Evolutionary conservation across 129 eudicot species (phyloP).

Genomic region (Apium graveolens): DNA sequence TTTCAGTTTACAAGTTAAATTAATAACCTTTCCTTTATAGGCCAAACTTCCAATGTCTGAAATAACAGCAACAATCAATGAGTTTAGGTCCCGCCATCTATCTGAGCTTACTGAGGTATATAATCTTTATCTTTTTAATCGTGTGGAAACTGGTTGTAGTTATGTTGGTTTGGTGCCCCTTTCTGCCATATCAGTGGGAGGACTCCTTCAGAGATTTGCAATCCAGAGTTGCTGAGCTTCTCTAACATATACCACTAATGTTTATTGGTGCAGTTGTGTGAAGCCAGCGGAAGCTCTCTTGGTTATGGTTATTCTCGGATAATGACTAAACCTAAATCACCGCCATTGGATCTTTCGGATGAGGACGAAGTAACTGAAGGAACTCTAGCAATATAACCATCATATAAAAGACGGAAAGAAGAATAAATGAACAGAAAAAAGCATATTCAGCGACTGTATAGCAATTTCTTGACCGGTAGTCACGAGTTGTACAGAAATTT

Average conservation of each 20-base stretch:
- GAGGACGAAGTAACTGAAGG: slow-evolving; percentile 72
- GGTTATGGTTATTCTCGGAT: slow-evolving; percentile 75
- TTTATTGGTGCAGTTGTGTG: slow-evolving; percentile 59
- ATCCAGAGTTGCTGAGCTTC: background rate
- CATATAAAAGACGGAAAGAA: background rate
- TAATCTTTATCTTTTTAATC: background rate
- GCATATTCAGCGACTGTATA: slow-evolving; percentile 17
- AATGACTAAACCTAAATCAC: slow-evolving; percentile 55
- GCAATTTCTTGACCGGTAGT: slow-evolving; percentile 46
- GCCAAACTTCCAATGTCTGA: slow-evolving; percentile 92
- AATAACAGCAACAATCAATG: slow-evolving; percentile 88
- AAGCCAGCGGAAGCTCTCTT: slow-evolving; percentile 86
- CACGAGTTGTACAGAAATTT: slow-evolving; percentile 44
- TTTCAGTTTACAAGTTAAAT: background rate
- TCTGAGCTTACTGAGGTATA: slow-evolving; percentile 95
- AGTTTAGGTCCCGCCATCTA: slow-evolving; percentile 91
- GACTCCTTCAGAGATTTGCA: background rate
- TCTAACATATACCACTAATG: slow-evolving; percentile 14
- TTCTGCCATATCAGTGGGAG: no score
- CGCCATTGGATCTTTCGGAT: slow-evolving; percentile 45
- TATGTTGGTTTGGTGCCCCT: background rate
- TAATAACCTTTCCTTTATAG: slow-evolving; percentile 21
- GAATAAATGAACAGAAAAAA: background rate
- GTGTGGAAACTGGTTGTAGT: background rate
- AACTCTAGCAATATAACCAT: slow-evolving; percentile 54